Evolutionary conservation across 176 grass and related monocot genomes (phyloP).

Genomic region (Eremochloa ophiuroides): DNA sequence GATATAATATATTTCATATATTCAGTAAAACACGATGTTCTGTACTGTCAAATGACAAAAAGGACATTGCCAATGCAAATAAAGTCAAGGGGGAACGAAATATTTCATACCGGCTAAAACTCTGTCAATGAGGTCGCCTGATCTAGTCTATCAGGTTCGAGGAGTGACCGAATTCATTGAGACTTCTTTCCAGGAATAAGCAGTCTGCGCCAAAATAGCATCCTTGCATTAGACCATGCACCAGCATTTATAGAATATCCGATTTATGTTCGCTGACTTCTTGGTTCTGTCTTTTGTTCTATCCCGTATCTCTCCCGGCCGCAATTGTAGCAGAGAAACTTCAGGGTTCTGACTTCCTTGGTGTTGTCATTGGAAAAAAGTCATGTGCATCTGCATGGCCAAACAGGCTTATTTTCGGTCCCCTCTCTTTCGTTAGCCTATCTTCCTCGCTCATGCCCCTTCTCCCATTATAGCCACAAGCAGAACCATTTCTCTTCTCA

Average conservation of each 20-base stretch:
- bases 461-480: neutral
- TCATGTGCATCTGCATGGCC: constrained; percentile 28
- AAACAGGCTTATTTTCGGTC: constrained; percentile 1
- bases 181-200: constrained; percentile 36
- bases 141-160: neutral
- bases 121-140: constrained; percentile 2
- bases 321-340: constrained; percentile 30
- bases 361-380: constrained; percentile 14
- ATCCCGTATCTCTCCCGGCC: neutral
- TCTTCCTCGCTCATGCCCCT: neutral
- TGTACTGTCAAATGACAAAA: constrained; percentile 18
- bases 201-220: constrained; percentile 38
- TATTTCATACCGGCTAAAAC: neutral
- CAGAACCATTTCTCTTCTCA: neutral
- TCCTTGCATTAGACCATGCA: constrained; percentile 19
- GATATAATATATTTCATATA: neutral
- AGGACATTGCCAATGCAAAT: neutral
- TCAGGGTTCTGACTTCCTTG: constrained; percentile 8
- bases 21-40: neutral
- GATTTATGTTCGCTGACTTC: neutral
- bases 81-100: neutral
- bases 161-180: neutral
- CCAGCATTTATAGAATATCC: neutral
- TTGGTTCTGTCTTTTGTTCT: neutral
- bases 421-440: constrained; percentile 1